Base-by-base conservation (phyloP, 208 protist species). In the Leishmania tropica region DNA sequence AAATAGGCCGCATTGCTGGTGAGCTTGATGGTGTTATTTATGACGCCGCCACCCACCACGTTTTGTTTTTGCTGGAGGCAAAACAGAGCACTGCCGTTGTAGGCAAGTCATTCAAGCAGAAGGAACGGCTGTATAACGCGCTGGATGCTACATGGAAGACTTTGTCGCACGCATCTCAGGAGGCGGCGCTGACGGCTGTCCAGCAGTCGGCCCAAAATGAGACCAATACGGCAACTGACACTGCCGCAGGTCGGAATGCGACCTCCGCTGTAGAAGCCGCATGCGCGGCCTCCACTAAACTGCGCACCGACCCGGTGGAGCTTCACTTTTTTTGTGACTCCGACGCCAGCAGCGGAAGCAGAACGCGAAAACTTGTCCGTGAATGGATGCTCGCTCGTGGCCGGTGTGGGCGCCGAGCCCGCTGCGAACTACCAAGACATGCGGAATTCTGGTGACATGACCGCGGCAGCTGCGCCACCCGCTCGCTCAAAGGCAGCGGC, bases 11-110 rank as follows among this genome's bases (percentile, higher is more conserved):
- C 42, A n/a, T 45, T 6, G 13, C 17, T 10, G 83, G 83, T 37
- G 83, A 84, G 35, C 70, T 87, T 45, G 83, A 87, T 48, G 83
- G 65, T 3, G 48, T 87, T 1, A 37, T 87, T 13, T 79, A 51
- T n/a, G 83, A 83, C 37, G 79, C 74, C 13, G 42, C 56, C 0
- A 72, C 79, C 1, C 79, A 58, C 11, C 70, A 83, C 62, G 80
- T 80, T 21, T 70, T 84, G 7, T 87, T 87, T 31, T 10, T 48
- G 45, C 35, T 87, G 68, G 83, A 87, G 76, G 68, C 78, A 64
- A 87, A 48, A 10, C 45, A 87, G 83, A 83, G 84, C 76, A 70
- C 81, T 35, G 83, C 75, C 11, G 83, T 81, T 47, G 3, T 87
- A n/a, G 79, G 79, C 72, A 87, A 79, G 28, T 76, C 83, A 21